Conservation (phyloP, 1,284 basidiomycete species). For the Anthracocystis walkeri region DNA sequence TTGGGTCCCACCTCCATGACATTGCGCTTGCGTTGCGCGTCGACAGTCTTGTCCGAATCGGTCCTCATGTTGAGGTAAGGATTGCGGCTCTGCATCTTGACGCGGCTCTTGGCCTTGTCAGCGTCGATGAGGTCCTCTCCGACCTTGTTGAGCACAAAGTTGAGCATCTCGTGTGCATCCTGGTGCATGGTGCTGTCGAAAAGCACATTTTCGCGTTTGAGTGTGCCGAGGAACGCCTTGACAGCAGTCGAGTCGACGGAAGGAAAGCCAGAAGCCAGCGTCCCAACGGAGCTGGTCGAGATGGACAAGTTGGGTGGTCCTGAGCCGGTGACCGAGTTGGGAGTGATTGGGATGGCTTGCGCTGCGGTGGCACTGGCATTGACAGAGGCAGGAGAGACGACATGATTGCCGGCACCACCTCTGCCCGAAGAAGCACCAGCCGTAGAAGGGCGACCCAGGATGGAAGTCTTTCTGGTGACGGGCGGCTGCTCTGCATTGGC, state of each 20-base stretch:
- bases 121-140: conserved; percentile 87
- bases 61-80: conserved; percentile 31
- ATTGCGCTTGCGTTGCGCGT: conserved; percentile 60
- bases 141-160: conserved; percentile 90
- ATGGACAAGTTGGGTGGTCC: conserved; percentile 39
- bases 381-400: conserved; percentile 12
- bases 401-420: conserved; percentile 35
- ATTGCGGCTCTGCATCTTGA: conserved; percentile 48
- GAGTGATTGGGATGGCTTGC: conserved; percentile 39
- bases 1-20: conserved; percentile 65
- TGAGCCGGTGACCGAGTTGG: conserved; percentile 20
- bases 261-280: conserved; percentile 85
- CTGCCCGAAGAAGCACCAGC: conserved; percentile 30
- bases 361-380: conserved; percentile 19
- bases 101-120: conserved; percentile 27
- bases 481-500: conserved; percentile 8
- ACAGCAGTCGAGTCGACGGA: conserved; percentile 72
- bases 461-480: conserved; percentile 37
- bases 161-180: conserved; percentile 96
- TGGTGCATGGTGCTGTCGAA: conserved; percentile 73
- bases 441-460: conserved; percentile 38
- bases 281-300: conserved; percentile 72
- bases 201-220: conserved; percentile 62
- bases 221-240: conserved; percentile 56
- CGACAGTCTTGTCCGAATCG: conserved; percentile 28